Conservation (phyloP, 495 filamentous ascomycete genomes). For the Copromyces sp. region DNA sequence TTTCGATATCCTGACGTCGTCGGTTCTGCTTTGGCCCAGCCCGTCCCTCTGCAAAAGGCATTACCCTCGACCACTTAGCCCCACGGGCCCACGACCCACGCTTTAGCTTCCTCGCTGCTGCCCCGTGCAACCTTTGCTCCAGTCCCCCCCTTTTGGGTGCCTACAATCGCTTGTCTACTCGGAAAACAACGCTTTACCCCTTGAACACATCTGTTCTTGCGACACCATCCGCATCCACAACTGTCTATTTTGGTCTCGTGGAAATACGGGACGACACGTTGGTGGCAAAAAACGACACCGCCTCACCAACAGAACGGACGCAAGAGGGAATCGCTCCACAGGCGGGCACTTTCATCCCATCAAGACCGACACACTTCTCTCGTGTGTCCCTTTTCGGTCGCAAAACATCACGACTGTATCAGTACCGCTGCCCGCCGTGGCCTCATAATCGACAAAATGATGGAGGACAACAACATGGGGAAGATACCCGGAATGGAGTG, state of each 20-base stretch:
- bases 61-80: neutral
- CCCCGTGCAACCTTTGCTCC: neutral
- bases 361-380: neutral
- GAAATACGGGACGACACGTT: neutral
- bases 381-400: neutral
- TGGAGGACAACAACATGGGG: constrained; percentile 15
- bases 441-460: constrained; percentile 6
- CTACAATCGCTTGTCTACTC: neutral
- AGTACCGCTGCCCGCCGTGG: neutral
- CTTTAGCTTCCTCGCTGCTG: neutral
- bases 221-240: neutral
- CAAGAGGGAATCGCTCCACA: neutral
- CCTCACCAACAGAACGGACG: neutral
- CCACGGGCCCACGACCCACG: neutral
- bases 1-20: neutral
- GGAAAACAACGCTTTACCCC: neutral
- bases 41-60: neutral
- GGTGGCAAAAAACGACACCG: neutral
- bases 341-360: neutral
- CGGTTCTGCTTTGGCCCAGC: neutral
- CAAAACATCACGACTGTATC: neutral
- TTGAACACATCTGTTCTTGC: neutral
- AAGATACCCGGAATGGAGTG: constrained; percentile 14
- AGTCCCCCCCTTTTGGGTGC: neutral
- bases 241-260: neutral